Evolutionary conservation across 2,329 filamentous ascomycete genomes (phyloP).

Genomic region (Paradendryphiella salina): DNA sequence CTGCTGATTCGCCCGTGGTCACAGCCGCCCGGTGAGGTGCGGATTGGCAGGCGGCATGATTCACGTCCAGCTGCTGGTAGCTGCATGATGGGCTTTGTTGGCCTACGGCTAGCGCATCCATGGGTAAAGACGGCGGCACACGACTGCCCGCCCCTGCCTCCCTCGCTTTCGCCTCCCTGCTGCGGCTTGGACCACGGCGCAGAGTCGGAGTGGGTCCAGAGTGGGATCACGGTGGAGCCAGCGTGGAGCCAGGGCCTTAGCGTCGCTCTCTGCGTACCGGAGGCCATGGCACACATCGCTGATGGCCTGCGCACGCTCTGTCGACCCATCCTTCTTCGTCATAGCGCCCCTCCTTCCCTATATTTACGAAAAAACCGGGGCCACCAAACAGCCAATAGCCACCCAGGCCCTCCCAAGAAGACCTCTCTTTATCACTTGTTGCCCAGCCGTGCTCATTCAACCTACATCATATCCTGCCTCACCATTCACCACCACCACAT

Average conservation of each 20-base stretch:
- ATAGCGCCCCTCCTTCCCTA: slow-evolving; percentile 45
- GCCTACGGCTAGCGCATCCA: slow-evolving; percentile 18
- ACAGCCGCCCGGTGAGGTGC: slow-evolving; percentile 33
- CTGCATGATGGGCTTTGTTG: slow-evolving; percentile 29
- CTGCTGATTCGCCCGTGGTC: slow-evolving; percentile 23
- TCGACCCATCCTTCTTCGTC: slow-evolving; percentile 44
- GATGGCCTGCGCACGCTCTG: slow-evolving; percentile 38
- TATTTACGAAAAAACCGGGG: slow-evolving; percentile 46
- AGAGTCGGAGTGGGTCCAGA: slow-evolving; percentile 24
- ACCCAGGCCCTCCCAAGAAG: slow-evolving; percentile 18
- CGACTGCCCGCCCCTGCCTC: slow-evolving; percentile 22
- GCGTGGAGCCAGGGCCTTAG: slow-evolving; percentile 30
- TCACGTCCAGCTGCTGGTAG: slow-evolving; percentile 32
- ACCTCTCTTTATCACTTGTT: slow-evolving; percentile 38
- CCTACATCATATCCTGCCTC: slow-evolving; percentile 47
- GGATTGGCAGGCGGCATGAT: slow-evolving; percentile 28
- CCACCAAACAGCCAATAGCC: slow-evolving; percentile 34
- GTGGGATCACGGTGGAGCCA: neutral
- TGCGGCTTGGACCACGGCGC: slow-evolving; percentile 17
- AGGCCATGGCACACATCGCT: slow-evolving; percentile 33
- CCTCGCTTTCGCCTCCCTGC: slow-evolving; percentile 34
- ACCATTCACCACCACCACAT: slow-evolving; percentile 21
- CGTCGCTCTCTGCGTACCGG: slow-evolving; percentile 29
- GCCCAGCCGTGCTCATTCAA: slow-evolving; percentile 43
- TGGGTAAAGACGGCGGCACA: slow-evolving; percentile 25